Evolutionary conservation across 768 basidiomycete genomes (phyloP).

Genomic region (Tephrocybe sp.): DNA sequence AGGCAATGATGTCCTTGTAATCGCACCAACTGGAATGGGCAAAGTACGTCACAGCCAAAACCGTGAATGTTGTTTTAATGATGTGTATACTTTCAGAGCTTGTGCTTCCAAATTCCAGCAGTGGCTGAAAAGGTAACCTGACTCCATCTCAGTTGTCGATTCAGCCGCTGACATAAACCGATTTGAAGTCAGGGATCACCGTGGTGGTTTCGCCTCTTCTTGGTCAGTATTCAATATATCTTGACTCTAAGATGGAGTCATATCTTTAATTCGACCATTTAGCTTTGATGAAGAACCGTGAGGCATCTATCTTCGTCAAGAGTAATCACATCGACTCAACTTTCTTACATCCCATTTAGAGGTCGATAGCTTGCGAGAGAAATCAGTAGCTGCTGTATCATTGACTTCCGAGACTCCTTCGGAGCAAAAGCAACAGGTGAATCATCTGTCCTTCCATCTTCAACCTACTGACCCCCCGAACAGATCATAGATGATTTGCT

Average conservation of each 20-base stretch:
- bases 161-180: neutral
- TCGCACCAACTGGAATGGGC: constrained; percentile 89
- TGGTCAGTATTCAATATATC: constrained; percentile 48
- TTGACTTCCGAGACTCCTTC: constrained; percentile 65
- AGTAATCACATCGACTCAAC: neutral
- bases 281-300: constrained; percentile 87
- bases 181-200: constrained; percentile 60
- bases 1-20: constrained; percentile 76
- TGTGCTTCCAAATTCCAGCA: constrained; percentile 87
- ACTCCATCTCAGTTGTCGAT: neutral
- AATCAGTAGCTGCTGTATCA: constrained; percentile 57
- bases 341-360: no score
- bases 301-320: constrained; percentile 18
- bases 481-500: constrained; percentile 65
- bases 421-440: constrained; percentile 56
- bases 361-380: constrained; percentile 55
- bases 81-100: constrained; percentile 44
- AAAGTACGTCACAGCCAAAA: constrained; percentile 49
- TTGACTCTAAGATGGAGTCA: neutral
- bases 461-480: neutral
- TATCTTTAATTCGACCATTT: neutral
- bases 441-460: neutral
- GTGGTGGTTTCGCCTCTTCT: constrained; percentile 78
- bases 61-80: neutral
- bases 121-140: constrained; percentile 53